Evolutionary conservation across 2,329 filamentous ascomycete genomes (phyloP), one percentile per base, ranked within the genome.

Genomic region (Leptoxyphium fumago): DNA sequence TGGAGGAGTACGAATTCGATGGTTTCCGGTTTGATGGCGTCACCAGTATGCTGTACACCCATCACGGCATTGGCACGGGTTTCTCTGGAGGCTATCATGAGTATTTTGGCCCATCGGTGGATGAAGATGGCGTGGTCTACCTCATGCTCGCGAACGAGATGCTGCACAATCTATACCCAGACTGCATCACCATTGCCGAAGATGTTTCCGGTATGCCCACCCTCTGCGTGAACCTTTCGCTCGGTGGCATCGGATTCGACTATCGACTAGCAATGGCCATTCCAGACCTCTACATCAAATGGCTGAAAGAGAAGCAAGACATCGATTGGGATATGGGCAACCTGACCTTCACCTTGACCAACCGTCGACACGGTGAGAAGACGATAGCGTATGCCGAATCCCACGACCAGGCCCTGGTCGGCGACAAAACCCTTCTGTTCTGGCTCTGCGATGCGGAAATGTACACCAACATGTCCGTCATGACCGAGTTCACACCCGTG

Each of bases 201-300:
- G 91, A 98, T 60, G 91, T 98, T 9, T 96, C 89, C 7, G 91
- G 91, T 14, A 98, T 98, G 91, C 91, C 91, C 13, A 89, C 87
- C n/a, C 71, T 98, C 40, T 96, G 91, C 63, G 65, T 98, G 32
- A 79, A 84, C 6, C 70, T 95, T 34, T 80, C 82, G 1, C 71
- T 95, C 2, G 91, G 91, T 14, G 91, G 91, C 49, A 78, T 96
- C 53, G 91, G 91, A 21, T 98, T 98, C 61, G 91, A 98, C 66
- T 98, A 98, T 64, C 79, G 91, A 52, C 77, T 98, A 29, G 88
- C 88, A 44, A 98, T 98, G 91, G 91, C 91, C 4, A 80, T 98
- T 49, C 91, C 91, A 3, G 91, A 98, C 63, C 84, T 98, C 78
- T 98, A 93, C 78, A 98, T 98, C 73, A 98, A 98, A 68, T 85